Evolutionary conservation across 176 grass and related monocot genomes (phyloP), one percentile per base, ranked within the genome.

Genomic region (Elaeis guineensis): DNA sequence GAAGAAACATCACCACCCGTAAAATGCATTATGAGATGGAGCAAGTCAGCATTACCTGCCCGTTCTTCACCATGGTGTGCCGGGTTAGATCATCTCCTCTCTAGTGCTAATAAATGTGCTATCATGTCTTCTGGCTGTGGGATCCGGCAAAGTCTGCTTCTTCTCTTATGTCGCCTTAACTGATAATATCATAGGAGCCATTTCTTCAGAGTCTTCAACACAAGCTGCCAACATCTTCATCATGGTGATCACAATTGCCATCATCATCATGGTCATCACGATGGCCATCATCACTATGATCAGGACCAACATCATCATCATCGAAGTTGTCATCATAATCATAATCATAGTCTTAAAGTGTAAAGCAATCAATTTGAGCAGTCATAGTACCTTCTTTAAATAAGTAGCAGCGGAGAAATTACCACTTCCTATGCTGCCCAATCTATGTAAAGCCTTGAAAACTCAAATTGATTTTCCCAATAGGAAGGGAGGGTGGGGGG

Each of bases 71-170:
- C n/a, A n/a, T n/a, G n/a, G n/a, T n/a, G n/a, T n/a, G n/a, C n/a
- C n/a, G n/a, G n/a, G n/a, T n/a, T n/a, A n/a, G n/a, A 69, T 82
- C 70, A 78, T 75, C 61, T 66, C 21, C 39, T 74, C 21, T 55
- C 61, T 49, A 77, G 72, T 30, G 20, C 75, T 68, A 90, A 16
- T 16, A 90, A 59, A 0, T 78, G 83, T 21, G 55, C 21, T 72
- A 90, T 71, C 72, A 96, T 82, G 24, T 87, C 54, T 51, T 87
- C 75, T 17, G 86, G 83, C n/a, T n/a, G 32, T 14, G 72, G 30
- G 35, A 85, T 66, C 2, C 67, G 60, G 49, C 69, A 79, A 16
- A 84, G 71, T 51, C 75, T 76, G 57, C 58, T 67, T 75, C 66
- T 95, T 78, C 69, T 90, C 69, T 86, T 86, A 55, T 59, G 21